A percentile compares a stretch with the other conserved stretches of the same genome.
Conservation (phyloP, 805 yeast species). For the Saturnispora sanitii region DNA sequence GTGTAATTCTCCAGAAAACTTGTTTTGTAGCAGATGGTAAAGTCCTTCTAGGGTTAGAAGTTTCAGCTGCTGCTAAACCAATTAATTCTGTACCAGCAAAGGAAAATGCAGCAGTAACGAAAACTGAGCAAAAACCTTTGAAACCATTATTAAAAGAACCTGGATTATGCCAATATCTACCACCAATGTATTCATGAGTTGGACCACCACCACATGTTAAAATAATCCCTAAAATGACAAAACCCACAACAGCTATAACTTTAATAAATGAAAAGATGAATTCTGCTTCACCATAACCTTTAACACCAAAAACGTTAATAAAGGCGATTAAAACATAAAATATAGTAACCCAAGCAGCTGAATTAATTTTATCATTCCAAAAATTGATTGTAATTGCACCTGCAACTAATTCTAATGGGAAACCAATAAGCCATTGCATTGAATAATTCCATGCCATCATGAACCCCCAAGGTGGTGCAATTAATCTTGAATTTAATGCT, state of each 20-base stretch:
- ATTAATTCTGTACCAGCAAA: constrained; percentile 55
- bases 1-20: constrained; percentile 47
- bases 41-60: constrained; percentile 44
- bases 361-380: constrained; percentile 35
- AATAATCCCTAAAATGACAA: constrained; percentile 41
- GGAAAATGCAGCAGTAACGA: constrained; percentile 49
- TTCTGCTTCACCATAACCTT: constrained; percentile 58
- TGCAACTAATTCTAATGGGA: constrained; percentile 43
- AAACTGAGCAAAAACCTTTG: constrained; percentile 50
- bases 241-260: constrained; percentile 44
- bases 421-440: constrained; percentile 38
- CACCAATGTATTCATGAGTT: constrained; percentile 45
- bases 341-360: constrained; percentile 44
- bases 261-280: constrained; percentile 42
- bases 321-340: constrained; percentile 37
- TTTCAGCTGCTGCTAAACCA: constrained; percentile 55
- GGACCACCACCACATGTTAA: constrained; percentile 54
- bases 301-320: constrained; percentile 48
- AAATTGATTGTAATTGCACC: constrained; percentile 38
- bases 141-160: constrained; percentile 40
- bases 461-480: constrained; percentile 48
- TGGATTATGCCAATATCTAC: constrained; percentile 47
- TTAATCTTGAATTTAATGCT: constrained; percentile 43
- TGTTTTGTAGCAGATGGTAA: constrained; percentile 53
- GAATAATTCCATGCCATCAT: constrained; percentile 49